Percentiles rank a stretch among this genome's conserved stretches.
These are phyloP conservation scores for Heterobasidion parviporum DNA, from an alignment of 1,284 basidiomycete genomes.

Conservation along the genomic window DNA sequence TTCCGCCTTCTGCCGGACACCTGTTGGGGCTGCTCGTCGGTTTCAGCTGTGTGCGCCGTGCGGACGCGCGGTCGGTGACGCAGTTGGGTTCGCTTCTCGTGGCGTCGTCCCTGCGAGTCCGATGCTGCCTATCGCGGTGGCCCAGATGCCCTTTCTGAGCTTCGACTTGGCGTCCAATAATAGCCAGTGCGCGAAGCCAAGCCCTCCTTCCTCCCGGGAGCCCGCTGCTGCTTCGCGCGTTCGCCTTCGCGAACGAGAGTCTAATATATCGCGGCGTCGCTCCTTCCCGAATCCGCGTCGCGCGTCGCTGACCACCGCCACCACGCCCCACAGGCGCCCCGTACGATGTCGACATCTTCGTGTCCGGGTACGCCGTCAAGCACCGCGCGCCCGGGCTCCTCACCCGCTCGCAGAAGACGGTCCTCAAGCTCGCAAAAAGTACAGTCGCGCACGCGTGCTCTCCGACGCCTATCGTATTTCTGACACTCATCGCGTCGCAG, in stretches of 20 bases:
- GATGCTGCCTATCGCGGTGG: not conserved
- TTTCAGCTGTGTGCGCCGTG: too few species aligned
- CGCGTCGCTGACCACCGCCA: too few species aligned
- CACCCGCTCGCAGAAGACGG: constrained; percentile 67
- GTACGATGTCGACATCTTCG: constrained; percentile 64
- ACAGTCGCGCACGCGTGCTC: constrained; percentile 5
- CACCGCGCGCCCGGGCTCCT: constrained; percentile 53
- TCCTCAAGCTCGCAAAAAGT: constrained; percentile 75
- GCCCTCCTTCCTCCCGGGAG: too few species aligned
- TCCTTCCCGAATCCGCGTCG: too few species aligned
- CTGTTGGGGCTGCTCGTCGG: not conserved
- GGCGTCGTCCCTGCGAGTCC: not conserved
- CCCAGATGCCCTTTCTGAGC: too few species aligned
- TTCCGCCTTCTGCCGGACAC: not conserved
- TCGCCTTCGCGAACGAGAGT: not conserved
- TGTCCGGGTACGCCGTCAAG: constrained; percentile 69
- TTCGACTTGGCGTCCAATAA: not conserved
- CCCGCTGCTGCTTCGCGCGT: too few species aligned
- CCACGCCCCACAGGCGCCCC: constrained; percentile 23
- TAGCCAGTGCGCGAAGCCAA: not conserved
- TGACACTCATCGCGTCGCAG: constrained; percentile 23
- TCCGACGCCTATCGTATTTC: not conserved
- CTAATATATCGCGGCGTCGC: not conserved
- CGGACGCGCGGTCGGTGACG: too few species aligned
- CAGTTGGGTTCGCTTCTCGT: too few species aligned